Percentiles rank a stretch among this genome's conserved stretches.
These are phyloP conservation scores for Meyerozyma smithsonii DNA, from an alignment of 1,139 yeast genomes.

Conservation along the genomic window DNA sequence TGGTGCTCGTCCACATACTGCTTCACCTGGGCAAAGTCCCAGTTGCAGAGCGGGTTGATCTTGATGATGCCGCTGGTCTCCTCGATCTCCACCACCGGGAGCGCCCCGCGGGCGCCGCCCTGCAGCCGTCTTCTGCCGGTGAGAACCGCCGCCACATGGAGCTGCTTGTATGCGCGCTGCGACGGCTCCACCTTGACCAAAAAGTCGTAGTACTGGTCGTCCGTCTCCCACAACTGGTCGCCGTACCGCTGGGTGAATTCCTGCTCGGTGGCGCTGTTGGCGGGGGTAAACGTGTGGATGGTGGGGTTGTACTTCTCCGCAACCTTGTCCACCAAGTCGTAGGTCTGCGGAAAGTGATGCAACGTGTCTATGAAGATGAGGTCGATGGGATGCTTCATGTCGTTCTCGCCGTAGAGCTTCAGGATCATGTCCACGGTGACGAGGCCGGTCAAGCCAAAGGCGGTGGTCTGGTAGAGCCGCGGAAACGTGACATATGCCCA, in stretches of 20 bases:
- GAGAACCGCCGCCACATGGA: constrained; percentile 73
- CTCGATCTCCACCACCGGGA: constrained; percentile 76
- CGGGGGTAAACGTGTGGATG: constrained; percentile 65
- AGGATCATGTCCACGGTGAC: constrained; percentile 82
- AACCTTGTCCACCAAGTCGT: constrained; percentile 63
- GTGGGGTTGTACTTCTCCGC: constrained; percentile 48
- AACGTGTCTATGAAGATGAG: constrained; percentile 85
- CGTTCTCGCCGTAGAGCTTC: constrained; percentile 33
- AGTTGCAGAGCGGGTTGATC: constrained; percentile 83
- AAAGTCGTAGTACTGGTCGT: constrained; percentile 79
- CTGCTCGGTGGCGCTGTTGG: constrained; percentile 47
- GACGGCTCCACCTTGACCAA: constrained; percentile 92
- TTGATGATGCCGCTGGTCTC: constrained; percentile 65
- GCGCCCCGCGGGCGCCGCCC: constrained; percentile 75
- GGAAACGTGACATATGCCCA: constrained; percentile 88
- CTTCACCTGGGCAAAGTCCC: constrained; percentile 75
- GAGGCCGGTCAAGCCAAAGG: constrained; percentile 90
- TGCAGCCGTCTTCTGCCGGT: constrained; percentile 92
- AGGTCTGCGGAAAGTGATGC: constrained; percentile 90
- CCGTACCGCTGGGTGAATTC: constrained; percentile 72
- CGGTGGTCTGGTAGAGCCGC: constrained; percentile 82
- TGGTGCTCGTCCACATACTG: constrained; percentile 59
- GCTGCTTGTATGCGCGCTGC: constrained; percentile 72
- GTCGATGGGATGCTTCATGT: constrained; percentile 49
- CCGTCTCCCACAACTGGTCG: constrained; percentile 73